phyloP scores from a whole-genome alignment of 176 grass and related monocot genomes.

The Zea mays region DNA sequence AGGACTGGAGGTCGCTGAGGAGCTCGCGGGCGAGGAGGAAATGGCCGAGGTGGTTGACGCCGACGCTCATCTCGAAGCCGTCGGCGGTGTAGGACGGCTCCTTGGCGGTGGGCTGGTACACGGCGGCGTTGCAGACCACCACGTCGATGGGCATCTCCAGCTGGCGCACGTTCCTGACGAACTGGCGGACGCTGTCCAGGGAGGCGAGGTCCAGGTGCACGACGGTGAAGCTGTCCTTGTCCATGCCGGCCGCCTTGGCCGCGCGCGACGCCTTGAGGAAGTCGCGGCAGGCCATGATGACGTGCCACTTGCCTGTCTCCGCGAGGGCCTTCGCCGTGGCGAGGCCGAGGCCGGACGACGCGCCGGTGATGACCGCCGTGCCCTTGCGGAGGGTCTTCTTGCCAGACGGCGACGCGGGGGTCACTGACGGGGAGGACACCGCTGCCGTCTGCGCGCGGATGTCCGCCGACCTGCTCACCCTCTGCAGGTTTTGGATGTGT shows the following conservation, averaged over 20 bases:
- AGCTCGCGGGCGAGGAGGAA: conserved; percentile 86
- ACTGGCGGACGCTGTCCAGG: conserved; percentile 89
- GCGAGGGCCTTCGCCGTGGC: conserved; percentile 93
- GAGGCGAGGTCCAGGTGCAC: conserved; percentile 95
- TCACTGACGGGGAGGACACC: conserved; percentile 54
- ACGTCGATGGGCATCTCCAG: conserved; percentile 77
- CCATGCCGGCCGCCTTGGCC: conserved; percentile 84
- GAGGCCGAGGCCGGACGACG: conserved; percentile 87
- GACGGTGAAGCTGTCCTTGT: conserved; percentile 71
- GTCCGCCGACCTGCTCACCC: conserved; percentile 44
- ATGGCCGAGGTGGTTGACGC: conserved; percentile 95
- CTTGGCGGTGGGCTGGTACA: conserved; percentile 93
- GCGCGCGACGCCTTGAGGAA: conserved; percentile 88
- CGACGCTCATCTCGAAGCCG: conserved; percentile 96
- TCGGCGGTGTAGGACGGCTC: conserved; percentile 89
- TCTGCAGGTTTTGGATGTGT: conserved; percentile 39
- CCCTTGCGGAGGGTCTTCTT: conserved; percentile 95
- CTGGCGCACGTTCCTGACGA: conserved; percentile 60
- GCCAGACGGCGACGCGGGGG: conserved; percentile 39
- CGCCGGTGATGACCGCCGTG: conserved; percentile 81
- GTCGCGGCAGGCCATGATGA: conserved; percentile 97
- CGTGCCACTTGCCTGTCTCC: conserved; percentile 83
- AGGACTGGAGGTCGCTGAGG: conserved; percentile 58
- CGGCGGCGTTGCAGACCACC: conserved; percentile 92
- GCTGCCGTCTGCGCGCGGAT: conserved; percentile 58